Evolutionary conservation across 805 yeast species (phyloP).

Genomic region (Yamadazyma nakazawae): DNA sequence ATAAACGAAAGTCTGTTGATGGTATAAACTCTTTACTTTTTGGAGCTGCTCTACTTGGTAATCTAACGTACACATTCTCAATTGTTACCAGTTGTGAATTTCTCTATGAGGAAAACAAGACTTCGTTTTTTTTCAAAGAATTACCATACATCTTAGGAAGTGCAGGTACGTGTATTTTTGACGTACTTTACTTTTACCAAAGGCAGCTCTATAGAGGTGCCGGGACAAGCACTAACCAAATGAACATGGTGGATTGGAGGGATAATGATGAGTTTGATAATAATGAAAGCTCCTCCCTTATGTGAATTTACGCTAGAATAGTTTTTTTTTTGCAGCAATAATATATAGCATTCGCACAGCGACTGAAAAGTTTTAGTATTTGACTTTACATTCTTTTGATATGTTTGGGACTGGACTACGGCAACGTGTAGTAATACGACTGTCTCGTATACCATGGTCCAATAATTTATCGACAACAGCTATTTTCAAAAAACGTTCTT

Average conservation of each 20-base stretch:
- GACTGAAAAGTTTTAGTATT: constrained; percentile 1
- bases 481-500: neutral
- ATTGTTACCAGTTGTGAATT: constrained; percentile 65
- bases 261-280: neutral
- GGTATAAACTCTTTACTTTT: constrained; percentile 83
- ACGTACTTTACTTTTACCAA: constrained; percentile 66
- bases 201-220: constrained; percentile 31
- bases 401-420: neutral
- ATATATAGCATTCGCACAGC: neutral
- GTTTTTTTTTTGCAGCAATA: constrained; percentile 2
- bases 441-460: neutral
- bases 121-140: constrained; percentile 58
- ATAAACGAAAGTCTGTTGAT: constrained; percentile 72
- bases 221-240: constrained; percentile 19
- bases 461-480: neutral
- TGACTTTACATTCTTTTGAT: neutral
- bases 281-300: neutral
- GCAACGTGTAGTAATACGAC: neutral
- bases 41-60: constrained; percentile 75
- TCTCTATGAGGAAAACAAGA: constrained; percentile 27
- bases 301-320: neutral
- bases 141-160: constrained; percentile 83
- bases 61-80: constrained; percentile 70
- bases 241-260: constrained; percentile 21
- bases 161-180: constrained; percentile 81